Evolutionary conservation across 768 basidiomycete genomes (phyloP), one percentile per base, ranked within the genome.

Genomic region (Erythrobasidium yunnanense): DNA sequence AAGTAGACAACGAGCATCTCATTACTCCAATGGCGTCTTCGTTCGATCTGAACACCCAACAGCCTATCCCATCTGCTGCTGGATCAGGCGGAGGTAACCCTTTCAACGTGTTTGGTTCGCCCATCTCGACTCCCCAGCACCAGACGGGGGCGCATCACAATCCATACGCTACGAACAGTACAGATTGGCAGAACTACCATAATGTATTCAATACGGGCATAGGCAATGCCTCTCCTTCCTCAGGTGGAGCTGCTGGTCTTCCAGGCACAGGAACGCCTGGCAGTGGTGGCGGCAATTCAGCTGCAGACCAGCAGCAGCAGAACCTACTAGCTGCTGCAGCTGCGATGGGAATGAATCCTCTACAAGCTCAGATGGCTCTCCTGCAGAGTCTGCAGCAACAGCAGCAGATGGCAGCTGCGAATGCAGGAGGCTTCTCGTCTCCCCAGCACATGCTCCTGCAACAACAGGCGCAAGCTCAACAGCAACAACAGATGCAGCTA

Each of bases 381-480:
- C n/a, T n/a, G n/a, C n/a, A n/a, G n/a, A n/a, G n/a, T n/a, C n/a
- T n/a, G n/a, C n/a, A n/a, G n/a, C n/a, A n/a, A n/a, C n/a, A n/a
- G n/a, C n/a, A n/a, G n/a, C n/a, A n/a, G n/a, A n/a, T n/a, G n/a
- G n/a, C n/a, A n/a, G n/a, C n/a, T n/a, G n/a, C n/a, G n/a, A n/a
- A n/a, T n/a, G n/a, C n/a, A n/a, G n/a, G n/a, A n/a, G n/a, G n/a
- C n/a, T n/a, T n/a, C n/a, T 50, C 17, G 47, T 30, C 5, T 23
- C 23, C 23, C n/a, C 52, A 54, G 7, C 52, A n/a, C 23, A 30
- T 20, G 23, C 3, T 54, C 52, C 20, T 49, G 22, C n/a, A n/a
- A n/a, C n/a, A 85, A 84, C 55, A 90, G 93, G 74, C 83, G 91
- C 38, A 46, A 66, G 11, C n/a, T n/a, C 38, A 42, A n/a, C 38